Evolutionary conservation across 371 early-diverging fungal species (phyloP).

Genomic region (Actinomortierella wolfii): DNA sequence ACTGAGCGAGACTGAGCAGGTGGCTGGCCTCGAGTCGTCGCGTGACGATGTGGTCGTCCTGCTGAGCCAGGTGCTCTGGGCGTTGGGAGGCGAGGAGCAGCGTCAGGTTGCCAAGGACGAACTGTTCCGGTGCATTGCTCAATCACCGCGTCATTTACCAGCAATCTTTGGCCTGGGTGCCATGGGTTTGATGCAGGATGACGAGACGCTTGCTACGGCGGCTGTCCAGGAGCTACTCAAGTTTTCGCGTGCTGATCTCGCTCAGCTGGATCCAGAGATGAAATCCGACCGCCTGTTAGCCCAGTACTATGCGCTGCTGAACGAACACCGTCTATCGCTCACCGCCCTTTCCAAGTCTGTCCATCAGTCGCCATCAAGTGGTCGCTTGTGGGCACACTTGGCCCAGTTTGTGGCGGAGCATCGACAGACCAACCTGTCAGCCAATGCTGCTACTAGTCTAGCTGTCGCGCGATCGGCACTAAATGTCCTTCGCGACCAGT

Average conservation of each 20-base stretch:
- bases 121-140: slow-evolving; percentile 62
- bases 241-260: slow-evolving; percentile 43
- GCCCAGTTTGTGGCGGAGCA: slow-evolving; percentile 17
- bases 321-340: slow-evolving; percentile 26
- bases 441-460: slow-evolving; percentile 11
- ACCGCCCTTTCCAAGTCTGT: slow-evolving; percentile 29
- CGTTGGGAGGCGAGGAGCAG: slow-evolving; percentile 81
- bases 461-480: slow-evolving; percentile 17
- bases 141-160: slow-evolving; percentile 55
- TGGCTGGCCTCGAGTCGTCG: slow-evolving; percentile 45
- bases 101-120: slow-evolving; percentile 80
- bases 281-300: slow-evolving; percentile 27
- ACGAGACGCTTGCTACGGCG: slow-evolving; percentile 74
- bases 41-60: slow-evolving; percentile 70
- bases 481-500: slow-evolving; percentile 21
- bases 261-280: slow-evolving; percentile 37
- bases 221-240: slow-evolving; percentile 77
- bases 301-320: slow-evolving; percentile 36
- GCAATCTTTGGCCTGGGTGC: slow-evolving; percentile 79
- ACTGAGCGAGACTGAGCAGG: slow-evolving; percentile 53
- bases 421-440: slow-evolving; percentile 6
- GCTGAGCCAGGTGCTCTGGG: slow-evolving; percentile 87
- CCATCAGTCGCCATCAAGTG: slow-evolving; percentile 33
- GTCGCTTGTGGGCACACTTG: slow-evolving; percentile 21
- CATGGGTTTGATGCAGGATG: slow-evolving; percentile 77